These are phyloP conservation scores for Auxenochlorella pyrenoidosa DNA, from an alignment of 139 green algal species.

Conservation along the genomic window DNA sequence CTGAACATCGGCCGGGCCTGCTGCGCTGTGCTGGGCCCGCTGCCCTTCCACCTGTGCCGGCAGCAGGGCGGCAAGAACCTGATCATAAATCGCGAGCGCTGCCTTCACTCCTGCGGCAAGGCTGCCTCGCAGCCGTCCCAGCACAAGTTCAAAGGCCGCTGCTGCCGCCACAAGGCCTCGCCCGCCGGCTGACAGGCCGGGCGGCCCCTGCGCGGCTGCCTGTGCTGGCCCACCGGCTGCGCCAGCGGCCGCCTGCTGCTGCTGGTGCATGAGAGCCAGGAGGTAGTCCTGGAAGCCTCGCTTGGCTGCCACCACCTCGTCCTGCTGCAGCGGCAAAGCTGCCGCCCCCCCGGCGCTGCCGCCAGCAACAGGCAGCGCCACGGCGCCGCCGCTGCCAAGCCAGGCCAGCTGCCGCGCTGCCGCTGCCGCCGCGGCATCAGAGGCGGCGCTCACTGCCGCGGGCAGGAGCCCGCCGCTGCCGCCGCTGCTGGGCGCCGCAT, in stretches of 20 bases:
- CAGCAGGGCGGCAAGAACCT: conserved; percentile 19
- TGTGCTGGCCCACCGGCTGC: background rate
- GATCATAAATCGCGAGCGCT: conserved; percentile 25
- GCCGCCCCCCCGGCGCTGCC: background rate
- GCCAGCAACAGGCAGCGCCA: background rate
- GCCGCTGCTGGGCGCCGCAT: background rate
- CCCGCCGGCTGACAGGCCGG: background rate
- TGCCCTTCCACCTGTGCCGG: background rate
- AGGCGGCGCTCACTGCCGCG: background rate
- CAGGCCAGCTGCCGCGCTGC: conserved; percentile 25
- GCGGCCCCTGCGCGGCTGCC: too few relatives aligned
- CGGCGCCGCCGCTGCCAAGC: conserved; percentile 28
- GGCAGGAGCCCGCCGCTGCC: background rate
- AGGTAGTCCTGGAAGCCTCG: conserved; percentile 32
- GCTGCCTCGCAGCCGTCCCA: background rate
- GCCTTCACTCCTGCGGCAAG: background rate
- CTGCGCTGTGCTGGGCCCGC: background rate
- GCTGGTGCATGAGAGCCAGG: conserved; percentile 26
- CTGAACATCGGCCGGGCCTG: background rate
- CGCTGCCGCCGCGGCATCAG: background rate
- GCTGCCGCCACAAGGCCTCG: background rate
- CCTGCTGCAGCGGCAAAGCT: background rate
- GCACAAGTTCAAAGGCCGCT: conserved; percentile 1
- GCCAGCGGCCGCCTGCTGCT: background rate
- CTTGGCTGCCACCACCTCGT: conserved; percentile 28